Base-by-base conservation (phyloP, 2,329 filamentous ascomycete species). In the Ophiostoma angusticollis region DNA sequence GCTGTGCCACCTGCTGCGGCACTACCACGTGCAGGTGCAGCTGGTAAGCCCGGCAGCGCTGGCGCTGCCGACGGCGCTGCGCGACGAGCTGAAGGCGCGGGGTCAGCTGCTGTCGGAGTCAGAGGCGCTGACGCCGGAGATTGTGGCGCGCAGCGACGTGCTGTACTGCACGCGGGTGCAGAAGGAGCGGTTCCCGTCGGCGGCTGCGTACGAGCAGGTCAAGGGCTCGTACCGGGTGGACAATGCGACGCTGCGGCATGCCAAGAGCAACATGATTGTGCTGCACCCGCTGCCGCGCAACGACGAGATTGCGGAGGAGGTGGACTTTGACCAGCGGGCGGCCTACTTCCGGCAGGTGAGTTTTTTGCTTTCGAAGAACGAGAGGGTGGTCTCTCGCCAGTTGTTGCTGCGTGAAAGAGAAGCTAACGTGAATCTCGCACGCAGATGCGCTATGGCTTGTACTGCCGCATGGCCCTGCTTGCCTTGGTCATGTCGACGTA, bases 261-360 rank as follows among this genome's bases (percentile, higher is more conserved):
- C 91, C 38, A 98, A 98, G 78, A 72, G 70, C 58, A 81, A 82
- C 54, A 95, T 93, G 78, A 75, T 94, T 47, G 83, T 98, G 47
- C 78, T 98, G 78, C 91, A 98, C 63, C 91, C 91, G 42, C 70
- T 98, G 54, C 91, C 91, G 29, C 74, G 91, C 54, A 96, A 96
- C 55, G 78, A 81, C 49, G 91, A 98, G 71, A 80, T 98, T 56
- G 78, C 79, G 24, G 85, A 93, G 63, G 91, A 98, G 67, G 86
- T 98, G 35, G 91, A 98, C 62, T 94, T 93, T 64, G 91, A 98
- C 65, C 85, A 93, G 58, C 70, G 91, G 52, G 91, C 91, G 43
- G 89, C 91, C 40, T 98, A 98, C 68, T 98, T 98, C 65, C 78
- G 91, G 82, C 91, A 98, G 82, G 89, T 94, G 65, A 77, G 83